A percentile compares a stretch with the other conserved stretches of the same genome.
phyloP scores from a whole-genome alignment of 2,329 filamentous ascomycete genomes.

The Diaporthe ilicicola region DNA sequence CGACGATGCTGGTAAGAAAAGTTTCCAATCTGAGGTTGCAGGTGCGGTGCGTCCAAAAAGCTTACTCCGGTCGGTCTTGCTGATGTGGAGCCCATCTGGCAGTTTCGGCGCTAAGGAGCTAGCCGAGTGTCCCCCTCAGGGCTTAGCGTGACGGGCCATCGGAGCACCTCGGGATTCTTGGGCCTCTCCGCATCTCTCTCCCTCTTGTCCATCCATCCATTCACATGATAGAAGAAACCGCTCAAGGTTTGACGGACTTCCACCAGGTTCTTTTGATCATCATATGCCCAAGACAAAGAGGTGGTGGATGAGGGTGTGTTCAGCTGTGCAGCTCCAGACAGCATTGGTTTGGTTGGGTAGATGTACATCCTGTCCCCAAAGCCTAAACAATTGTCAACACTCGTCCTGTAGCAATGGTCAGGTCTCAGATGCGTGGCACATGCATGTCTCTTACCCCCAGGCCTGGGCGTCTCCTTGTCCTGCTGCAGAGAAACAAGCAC shows the following conservation, averaged over 20 bases:
- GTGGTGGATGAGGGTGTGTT: not conserved
- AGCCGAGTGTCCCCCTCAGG: slow-evolving; percentile 19
- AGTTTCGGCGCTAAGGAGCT: slow-evolving; percentile 16
- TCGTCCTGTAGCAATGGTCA: not conserved
- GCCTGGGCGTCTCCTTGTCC: not conserved
- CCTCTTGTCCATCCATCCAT: too few species aligned
- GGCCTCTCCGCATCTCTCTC: not conserved
- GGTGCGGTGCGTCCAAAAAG: slow-evolving; percentile 24
- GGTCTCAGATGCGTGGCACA: too few species aligned
- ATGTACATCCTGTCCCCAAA: not conserved
- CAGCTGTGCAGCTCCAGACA: not conserved
- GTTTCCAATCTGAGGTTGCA: slow-evolving; percentile 25
- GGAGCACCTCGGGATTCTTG: slow-evolving; percentile 11
- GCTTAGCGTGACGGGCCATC: slow-evolving; percentile 17
- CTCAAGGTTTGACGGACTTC: not conserved
- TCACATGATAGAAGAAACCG: not conserved
- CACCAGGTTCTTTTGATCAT: not conserved
- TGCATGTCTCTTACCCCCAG: not conserved
- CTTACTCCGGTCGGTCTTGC: slow-evolving; percentile 21
- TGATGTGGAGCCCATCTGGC: slow-evolving; percentile 24
- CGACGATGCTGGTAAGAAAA: slow-evolving; percentile 21
- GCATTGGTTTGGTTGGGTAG: not conserved
- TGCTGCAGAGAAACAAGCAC: not conserved
- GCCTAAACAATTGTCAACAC: not conserved
- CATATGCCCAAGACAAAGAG: not conserved